A percentile compares a stretch with the other conserved stretches of the same genome.
phyloP scores from a whole-genome alignment of 2,329 filamentous ascomycete species.

The Colletotrichum destructivum region DNA sequence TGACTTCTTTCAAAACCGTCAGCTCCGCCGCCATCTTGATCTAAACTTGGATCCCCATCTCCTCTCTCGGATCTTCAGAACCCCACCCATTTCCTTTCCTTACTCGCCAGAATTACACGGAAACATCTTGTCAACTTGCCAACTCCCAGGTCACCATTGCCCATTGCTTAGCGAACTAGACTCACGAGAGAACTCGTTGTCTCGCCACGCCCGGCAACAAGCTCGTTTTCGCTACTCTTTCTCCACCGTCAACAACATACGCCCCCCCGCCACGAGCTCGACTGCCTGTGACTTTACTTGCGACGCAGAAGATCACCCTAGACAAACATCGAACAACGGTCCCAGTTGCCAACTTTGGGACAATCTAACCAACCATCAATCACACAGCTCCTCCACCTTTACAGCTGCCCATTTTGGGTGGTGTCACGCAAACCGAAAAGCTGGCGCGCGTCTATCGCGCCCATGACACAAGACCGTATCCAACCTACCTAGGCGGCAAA shows the following conservation, averaged over 20 bases:
- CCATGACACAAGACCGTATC: slow-evolving; percentile 50
- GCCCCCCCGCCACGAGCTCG: slow-evolving; percentile 12
- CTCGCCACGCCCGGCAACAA: slow-evolving; percentile 7
- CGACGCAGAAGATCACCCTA: slow-evolving; percentile 4
- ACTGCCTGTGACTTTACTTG: slow-evolving; percentile 20
- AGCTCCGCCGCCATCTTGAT: slow-evolving; percentile 59
- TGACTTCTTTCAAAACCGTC: slow-evolving; percentile 55
- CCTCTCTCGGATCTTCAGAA: slow-evolving; percentile 51
- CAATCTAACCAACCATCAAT: slow-evolving; percentile 28
- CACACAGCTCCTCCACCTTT: slow-evolving; percentile 12
- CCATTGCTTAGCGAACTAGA: slow-evolving; percentile 10
- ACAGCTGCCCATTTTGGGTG: slow-evolving; percentile 30
- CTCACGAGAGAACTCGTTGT: slow-evolving; percentile 14
- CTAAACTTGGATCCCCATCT: slow-evolving; percentile 45
- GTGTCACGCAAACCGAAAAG: slow-evolving; percentile 38
- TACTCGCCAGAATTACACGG: slow-evolving; percentile 41
- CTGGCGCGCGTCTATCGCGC: slow-evolving; percentile 45
- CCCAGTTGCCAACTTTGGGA: slow-evolving; percentile 20
- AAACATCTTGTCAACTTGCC: slow-evolving; percentile 22
- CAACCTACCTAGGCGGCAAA: slow-evolving; percentile 52
- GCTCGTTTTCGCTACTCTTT: background rate
- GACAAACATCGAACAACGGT: slow-evolving; percentile 29
- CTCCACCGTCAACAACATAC: slow-evolving; percentile 7
- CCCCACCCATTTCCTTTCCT: slow-evolving; percentile 49
- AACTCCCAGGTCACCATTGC: slow-evolving; percentile 13